Percentiles rank a stretch among this genome's conserved stretches.
Evolutionary conservation across 306 rosid genomes (phyloP).

Genomic region (Vigna angularis): DNA sequence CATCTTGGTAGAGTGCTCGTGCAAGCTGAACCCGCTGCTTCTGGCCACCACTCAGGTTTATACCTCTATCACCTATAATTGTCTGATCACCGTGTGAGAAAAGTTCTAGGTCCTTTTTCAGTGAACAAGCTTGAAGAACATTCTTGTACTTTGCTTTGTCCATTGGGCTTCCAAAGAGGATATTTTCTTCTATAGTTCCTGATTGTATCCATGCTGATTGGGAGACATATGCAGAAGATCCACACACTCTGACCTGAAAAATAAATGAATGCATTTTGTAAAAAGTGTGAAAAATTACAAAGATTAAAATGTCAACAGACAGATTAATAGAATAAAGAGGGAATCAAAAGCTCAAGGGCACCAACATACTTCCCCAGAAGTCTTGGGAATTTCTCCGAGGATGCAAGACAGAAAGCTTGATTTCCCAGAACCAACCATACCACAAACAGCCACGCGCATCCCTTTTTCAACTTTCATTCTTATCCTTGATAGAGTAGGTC

Average conservation of each 20-base stretch:
- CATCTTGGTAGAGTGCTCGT: slow-evolving; percentile 97
- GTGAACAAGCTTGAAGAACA: slow-evolving; percentile 94
- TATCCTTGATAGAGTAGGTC: slow-evolving; percentile 84
- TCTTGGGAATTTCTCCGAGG: slow-evolving; percentile 94
- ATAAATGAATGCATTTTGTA: slow-evolving; percentile 37
- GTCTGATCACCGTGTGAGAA: slow-evolving; percentile 97
- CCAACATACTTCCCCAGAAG: slow-evolving; percentile 91
- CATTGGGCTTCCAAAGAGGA: slow-evolving; percentile 91
- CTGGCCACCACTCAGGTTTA: slow-evolving; percentile 99
- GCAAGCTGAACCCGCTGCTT: slow-evolving; percentile 99
- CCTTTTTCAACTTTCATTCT: slow-evolving; percentile 80
- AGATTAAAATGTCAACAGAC: slow-evolving; percentile 14
- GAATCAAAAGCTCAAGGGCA: slow-evolving; percentile 41
- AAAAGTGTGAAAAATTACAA: slow-evolving; percentile 4
- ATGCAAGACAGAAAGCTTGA: slow-evolving; percentile 97
- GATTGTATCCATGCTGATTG: slow-evolving; percentile 99
- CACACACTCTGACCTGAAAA: slow-evolving; percentile 86
- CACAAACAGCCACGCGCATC: slow-evolving; percentile 97
- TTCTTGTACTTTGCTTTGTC: slow-evolving; percentile 97
- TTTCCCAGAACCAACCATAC: slow-evolving; percentile 95
- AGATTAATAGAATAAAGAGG: slow-evolving; percentile 39
- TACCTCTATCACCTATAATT: slow-evolving; percentile 98
- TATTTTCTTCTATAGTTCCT: slow-evolving; percentile 95
- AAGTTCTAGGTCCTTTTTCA: slow-evolving; percentile 92
- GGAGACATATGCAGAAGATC: slow-evolving; percentile 89